Evolutionary conservation across 129 eudicot species (phyloP), one percentile per base, ranked within the genome.

Genomic region (Silybum marianum): DNA sequence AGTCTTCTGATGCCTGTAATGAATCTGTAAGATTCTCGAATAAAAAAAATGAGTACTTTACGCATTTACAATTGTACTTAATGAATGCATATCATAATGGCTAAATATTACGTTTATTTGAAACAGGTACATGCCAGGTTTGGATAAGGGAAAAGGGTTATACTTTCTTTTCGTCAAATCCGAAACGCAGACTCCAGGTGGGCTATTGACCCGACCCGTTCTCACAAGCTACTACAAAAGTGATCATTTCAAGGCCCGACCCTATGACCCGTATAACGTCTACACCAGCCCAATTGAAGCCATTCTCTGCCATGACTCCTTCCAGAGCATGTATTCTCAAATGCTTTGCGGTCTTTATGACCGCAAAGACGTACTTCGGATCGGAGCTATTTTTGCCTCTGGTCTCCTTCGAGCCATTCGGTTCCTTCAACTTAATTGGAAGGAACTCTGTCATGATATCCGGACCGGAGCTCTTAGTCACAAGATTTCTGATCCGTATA

Each of bases 311-410:
- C 48, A 72, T 9, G 91, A 89, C 25, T 80, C 91, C 3, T 89
- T 75, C 85, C 91, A 87, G 68, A 89, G 93, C 89, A 89, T 87
- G 90, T 87, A 87, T 32, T 38, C 86, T 78, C 90, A 87, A 38
- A 84, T 87, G 88, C 84, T 88, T 6, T 88, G 93, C 75, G 93
- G 93, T 19, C 85, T 90, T 7, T 25, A 66, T 16, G 78, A 75
- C 32, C 81, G 85, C 51, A 25, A 87, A 26, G 60, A 83, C n/a
- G 93, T 90, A 26, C 86, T 89, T 39, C 89, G 91, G 2, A 40
- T 89, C 19, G 93, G 93, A 16, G 91, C 91, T 19, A 85, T 87
- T 9, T 90, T 90, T 26, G 93, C 93, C 58, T 90, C 91, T 0
- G 88, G 93, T 19, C 81, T 90, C 22, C 80, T 90, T 40, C 83